Evolutionary conservation across 2,329 filamentous ascomycete species (phyloP).

Genomic region (Beauveria scarabaeidicola): DNA sequence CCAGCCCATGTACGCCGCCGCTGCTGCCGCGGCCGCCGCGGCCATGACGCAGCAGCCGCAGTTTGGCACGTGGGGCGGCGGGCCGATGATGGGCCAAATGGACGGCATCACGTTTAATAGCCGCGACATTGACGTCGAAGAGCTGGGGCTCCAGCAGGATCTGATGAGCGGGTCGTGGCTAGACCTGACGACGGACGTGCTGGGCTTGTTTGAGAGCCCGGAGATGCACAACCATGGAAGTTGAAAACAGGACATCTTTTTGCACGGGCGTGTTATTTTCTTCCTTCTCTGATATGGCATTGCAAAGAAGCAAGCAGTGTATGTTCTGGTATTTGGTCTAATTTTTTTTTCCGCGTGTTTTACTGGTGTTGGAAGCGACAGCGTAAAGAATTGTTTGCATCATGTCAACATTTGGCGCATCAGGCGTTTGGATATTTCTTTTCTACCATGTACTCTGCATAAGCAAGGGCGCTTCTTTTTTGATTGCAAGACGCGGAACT

Average conservation of each 20-base stretch:
- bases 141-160: conserved; percentile 52
- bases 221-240: conserved; percentile 19
- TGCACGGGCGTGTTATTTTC: neutral
- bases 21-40: conserved; percentile 11
- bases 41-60: conserved; percentile 12
- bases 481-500: neutral
- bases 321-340: neutral
- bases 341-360: neutral
- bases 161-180: conserved; percentile 60
- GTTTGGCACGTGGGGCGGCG: conserved; percentile 22
- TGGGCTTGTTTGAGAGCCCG: conserved; percentile 44
- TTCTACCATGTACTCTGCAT: neutral
- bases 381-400: neutral
- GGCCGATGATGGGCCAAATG: conserved; percentile 24
- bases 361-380: neutral
- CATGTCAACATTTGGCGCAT: neutral
- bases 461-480: neutral
- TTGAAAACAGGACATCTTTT: neutral
- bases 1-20: conserved; percentile 20
- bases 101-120: conserved; percentile 63
- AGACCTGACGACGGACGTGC: conserved; percentile 59
- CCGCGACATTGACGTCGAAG: conserved; percentile 67
- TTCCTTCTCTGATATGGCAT: neutral
- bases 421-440: neutral
- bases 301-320: conserved; percentile 5